Conservation (phyloP, 257 asterid species). For the Coffea eugenioides region DNA sequence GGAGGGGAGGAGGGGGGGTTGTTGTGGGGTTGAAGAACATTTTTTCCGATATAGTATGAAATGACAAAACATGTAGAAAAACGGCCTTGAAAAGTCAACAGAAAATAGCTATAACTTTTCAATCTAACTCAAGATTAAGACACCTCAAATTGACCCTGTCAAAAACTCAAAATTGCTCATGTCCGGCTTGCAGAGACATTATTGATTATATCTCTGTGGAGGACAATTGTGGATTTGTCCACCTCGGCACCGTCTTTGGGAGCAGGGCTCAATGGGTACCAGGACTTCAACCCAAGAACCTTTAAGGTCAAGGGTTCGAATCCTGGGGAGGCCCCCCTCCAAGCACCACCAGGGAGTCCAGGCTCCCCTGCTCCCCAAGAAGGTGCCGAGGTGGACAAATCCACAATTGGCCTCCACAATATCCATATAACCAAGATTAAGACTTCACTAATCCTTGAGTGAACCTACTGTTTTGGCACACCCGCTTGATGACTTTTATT, state of each 20-base stretch:
- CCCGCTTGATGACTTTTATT: neutral
- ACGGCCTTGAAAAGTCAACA: neutral
- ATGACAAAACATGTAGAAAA: neutral
- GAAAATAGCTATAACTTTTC: neutral
- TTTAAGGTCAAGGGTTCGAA: too few relatives aligned
- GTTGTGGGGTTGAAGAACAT: neutral
- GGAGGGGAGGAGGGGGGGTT: too few relatives aligned
- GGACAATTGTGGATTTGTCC: too few relatives aligned
- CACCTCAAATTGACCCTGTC: neutral
- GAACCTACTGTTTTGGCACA: neutral
- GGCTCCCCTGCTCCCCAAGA: too few relatives aligned
- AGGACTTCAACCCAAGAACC: too few relatives aligned
- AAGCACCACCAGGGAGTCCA: too few relatives aligned
- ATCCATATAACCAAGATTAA: conserved; percentile 3
- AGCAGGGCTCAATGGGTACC: too few relatives aligned
- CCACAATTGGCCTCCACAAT: too few relatives aligned
- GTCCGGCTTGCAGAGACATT: conserved; percentile 7
- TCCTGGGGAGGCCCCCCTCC: too few relatives aligned
- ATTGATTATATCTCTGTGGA: neutral
- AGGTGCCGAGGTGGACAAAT: too few relatives aligned
- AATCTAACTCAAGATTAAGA: neutral
- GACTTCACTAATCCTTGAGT: conserved; percentile 15
- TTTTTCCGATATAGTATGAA: neutral
- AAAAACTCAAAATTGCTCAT: conserved; percentile 12
- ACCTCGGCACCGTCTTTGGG: too few relatives aligned